A percentile compares a stretch with the other conserved stretches of the same genome.
Evolutionary conservation across 1,139 yeast genomes (phyloP).

Genomic region (Geotrichum australiense): DNA sequence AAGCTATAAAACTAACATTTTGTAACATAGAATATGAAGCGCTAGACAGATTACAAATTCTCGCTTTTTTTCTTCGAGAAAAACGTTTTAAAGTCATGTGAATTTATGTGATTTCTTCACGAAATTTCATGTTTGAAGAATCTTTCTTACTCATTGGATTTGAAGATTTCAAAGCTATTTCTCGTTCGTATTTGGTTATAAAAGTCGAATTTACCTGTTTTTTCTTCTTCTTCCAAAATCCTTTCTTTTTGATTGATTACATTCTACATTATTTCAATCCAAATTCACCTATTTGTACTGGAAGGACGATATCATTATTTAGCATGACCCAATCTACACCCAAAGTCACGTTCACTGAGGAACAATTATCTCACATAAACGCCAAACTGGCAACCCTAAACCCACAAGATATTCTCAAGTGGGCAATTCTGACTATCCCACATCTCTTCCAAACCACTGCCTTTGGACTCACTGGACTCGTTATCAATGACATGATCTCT

Average conservation of each 20-base stretch:
- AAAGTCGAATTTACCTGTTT: too few relatives aligned
- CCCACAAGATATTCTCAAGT: conserved; percentile 68
- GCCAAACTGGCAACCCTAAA: conserved; percentile 46
- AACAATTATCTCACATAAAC: conserved; percentile 43
- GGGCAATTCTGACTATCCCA: conserved; percentile 82
- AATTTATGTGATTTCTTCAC: conserved; percentile 9
- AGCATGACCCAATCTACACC: conserved; percentile 13
- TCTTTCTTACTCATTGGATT: too few relatives aligned
- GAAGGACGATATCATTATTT: background rate
- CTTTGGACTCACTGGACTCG: conserved; percentile 88
- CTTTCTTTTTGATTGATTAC: background rate
- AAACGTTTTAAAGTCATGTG: conserved; percentile 17
- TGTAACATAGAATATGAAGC: too few relatives aligned
- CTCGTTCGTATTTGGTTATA: too few relatives aligned
- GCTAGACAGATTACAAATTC: too few relatives aligned
- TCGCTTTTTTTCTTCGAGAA: too few relatives aligned
- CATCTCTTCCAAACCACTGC: conserved; percentile 86
- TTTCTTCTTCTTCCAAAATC: background rate
- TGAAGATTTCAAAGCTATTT: too few relatives aligned
- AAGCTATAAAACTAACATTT: too few relatives aligned
- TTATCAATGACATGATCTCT: conserved; percentile 77
- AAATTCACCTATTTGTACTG: conserved; percentile 3
- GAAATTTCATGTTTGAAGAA: conserved; percentile 11
- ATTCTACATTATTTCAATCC: conserved; percentile 2
- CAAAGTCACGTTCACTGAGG: conserved; percentile 20